Percentiles rank a stretch among this genome's conserved stretches.
phyloP scores from a whole-genome alignment of 331 rosid species.

The Malus hybrid region DNA sequence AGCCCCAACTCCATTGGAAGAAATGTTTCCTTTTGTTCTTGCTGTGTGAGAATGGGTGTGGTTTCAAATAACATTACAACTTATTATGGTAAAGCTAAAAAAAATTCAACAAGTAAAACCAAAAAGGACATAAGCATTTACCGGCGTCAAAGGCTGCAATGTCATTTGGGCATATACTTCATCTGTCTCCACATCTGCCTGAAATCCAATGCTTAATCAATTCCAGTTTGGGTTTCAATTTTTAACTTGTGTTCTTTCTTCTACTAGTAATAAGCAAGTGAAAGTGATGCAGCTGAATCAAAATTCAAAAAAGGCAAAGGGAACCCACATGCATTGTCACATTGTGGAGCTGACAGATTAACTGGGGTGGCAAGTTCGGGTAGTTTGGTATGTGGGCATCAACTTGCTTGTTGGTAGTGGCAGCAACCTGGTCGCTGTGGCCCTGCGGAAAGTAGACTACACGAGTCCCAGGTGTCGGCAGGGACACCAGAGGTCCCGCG shows the following conservation, averaged over 20 bases:
- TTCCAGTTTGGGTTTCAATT: background rate
- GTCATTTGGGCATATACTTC: slow-evolving; percentile 95
- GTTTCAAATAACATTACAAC: background rate
- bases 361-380: slow-evolving; percentile 79
- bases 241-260: background rate
- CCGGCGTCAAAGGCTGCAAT: slow-evolving; percentile 71
- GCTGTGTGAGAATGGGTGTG: slow-evolving; percentile 22
- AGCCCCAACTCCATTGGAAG: slow-evolving; percentile 86
- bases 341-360: slow-evolving; percentile 84
- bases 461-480: slow-evolving; percentile 71
- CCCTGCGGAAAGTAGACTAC: slow-evolving; percentile 94
- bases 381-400: slow-evolving; percentile 85
- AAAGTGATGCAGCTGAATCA: background rate
- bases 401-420: slow-evolving; percentile 74
- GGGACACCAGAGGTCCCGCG: slow-evolving; percentile 87
- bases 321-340: slow-evolving; percentile 82
- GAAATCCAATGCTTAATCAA: slow-evolving; percentile 36
- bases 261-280: background rate
- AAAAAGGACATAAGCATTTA: slow-evolving; percentile 12
- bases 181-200: slow-evolving; percentile 94
- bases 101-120: background rate
- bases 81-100: background rate
- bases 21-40: slow-evolving; percentile 83
- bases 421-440: slow-evolving; percentile 94
- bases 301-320: background rate